Conservation (phyloP, 2,329 filamentous ascomycete genomes). For the Metarhizium humberi region DNA sequence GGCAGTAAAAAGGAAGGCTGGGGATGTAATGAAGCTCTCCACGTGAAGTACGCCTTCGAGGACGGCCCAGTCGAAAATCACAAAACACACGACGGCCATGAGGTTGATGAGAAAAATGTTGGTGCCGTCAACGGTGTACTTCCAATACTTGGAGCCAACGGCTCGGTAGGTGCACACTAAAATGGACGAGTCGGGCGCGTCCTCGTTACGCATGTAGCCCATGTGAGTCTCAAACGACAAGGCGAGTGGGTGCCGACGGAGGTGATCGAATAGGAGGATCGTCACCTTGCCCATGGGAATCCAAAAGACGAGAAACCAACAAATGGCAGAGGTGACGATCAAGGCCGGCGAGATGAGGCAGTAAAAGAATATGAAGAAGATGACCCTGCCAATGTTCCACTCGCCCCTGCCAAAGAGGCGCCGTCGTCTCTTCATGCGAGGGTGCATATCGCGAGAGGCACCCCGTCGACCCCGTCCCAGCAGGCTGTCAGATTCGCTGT, state of each 20-base stretch:
- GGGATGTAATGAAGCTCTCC: slow-evolving; percentile 65
- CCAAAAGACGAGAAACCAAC: slow-evolving; percentile 95
- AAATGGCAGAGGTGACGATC: slow-evolving; percentile 76
- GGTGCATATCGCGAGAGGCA: slow-evolving; percentile 32
- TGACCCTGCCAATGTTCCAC: slow-evolving; percentile 88
- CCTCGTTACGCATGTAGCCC: slow-evolving; percentile 60
- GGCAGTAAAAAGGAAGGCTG: slow-evolving; percentile 77
- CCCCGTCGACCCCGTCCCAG: slow-evolving; percentile 53
- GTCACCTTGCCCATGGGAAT: slow-evolving; percentile 98
- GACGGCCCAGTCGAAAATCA: slow-evolving; percentile 86
- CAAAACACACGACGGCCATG: slow-evolving; percentile 85
- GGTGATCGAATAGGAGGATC: slow-evolving; percentile 78
- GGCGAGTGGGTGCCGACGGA: slow-evolving; percentile 85
- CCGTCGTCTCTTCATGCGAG: slow-evolving; percentile 62
- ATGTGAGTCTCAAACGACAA: slow-evolving; percentile 87
- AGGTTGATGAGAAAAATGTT: slow-evolving; percentile 99
- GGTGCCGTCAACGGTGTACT: slow-evolving; percentile 96
- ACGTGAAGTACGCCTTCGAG: slow-evolving; percentile 60
- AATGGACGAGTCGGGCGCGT: slow-evolving; percentile 72
- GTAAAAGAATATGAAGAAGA: slow-evolving; percentile 97
- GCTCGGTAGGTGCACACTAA: slow-evolving; percentile 95
- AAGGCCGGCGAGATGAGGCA: slow-evolving; percentile 79
- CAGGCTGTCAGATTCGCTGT: slow-evolving; percentile 82
- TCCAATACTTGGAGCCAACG: slow-evolving; percentile 94
- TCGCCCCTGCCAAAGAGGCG: slow-evolving; percentile 89